phyloP scores from a whole-genome alignment of 495 filamentous ascomycete genomes.

The Trichoderma gamsii region DNA sequence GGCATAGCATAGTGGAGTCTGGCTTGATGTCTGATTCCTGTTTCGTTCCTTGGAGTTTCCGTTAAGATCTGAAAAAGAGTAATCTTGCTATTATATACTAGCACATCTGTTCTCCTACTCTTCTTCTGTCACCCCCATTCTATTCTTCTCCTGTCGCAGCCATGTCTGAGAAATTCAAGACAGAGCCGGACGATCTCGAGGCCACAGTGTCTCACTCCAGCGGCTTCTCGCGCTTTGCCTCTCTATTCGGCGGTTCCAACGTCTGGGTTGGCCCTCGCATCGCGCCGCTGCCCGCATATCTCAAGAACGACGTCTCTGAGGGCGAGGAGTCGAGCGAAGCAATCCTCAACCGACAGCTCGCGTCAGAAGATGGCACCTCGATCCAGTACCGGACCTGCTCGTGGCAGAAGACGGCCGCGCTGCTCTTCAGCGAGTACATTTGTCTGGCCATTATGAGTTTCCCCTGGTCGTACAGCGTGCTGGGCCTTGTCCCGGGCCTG shows the following conservation, averaged over 20 bases:
- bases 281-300: constrained; percentile 34
- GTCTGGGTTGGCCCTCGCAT: constrained; percentile 39
- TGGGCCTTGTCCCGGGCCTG: constrained; percentile 77
- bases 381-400: constrained; percentile 88
- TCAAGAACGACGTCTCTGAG: constrained; percentile 30
- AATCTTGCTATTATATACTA: background rate
- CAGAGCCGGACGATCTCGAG: background rate
- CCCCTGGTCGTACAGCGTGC: constrained; percentile 79
- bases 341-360: constrained; percentile 66
- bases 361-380: constrained; percentile 65
- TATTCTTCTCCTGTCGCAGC: background rate
- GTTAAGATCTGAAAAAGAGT: background rate
- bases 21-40: background rate
- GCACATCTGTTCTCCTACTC: background rate
- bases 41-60: background rate
- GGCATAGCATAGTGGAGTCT: background rate
- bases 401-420: constrained; percentile 84
- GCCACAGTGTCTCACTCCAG: background rate
- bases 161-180: constrained; percentile 11
- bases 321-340: constrained; percentile 37
- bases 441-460: constrained; percentile 94
- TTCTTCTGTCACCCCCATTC: background rate
- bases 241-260: constrained; percentile 33
- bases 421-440: constrained; percentile 89
- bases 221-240: constrained; percentile 6